phyloP scores from a whole-genome alignment of 768 basidiomycete species.

The Lyophyllum semitale region DNA sequence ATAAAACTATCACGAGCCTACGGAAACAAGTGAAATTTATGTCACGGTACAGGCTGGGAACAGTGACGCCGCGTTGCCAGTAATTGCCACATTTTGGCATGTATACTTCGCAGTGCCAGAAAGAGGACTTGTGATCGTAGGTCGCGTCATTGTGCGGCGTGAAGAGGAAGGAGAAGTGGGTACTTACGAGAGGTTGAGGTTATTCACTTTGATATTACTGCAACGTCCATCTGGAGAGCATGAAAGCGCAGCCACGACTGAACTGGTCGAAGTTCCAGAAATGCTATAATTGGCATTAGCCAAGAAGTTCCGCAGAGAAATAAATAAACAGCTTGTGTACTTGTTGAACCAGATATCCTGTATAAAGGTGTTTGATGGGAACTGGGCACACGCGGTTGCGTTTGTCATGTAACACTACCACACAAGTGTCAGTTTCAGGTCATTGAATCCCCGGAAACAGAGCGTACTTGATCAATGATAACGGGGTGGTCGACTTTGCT shows the following conservation, averaged over 20 bases:
- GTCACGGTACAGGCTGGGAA: conserved; percentile 42
- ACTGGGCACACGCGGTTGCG: conserved; percentile 49
- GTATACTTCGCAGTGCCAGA: conserved; percentile 46
- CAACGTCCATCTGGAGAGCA: conserved; percentile 61
- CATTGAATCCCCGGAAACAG: not conserved
- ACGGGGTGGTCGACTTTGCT: conserved; percentile 61
- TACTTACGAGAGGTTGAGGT: conserved; percentile 46
- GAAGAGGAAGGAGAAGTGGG: not conserved
- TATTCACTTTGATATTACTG: conserved; percentile 47
- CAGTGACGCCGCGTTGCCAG: conserved; percentile 42
- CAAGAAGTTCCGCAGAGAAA: not conserved
- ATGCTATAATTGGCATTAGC: conserved; percentile 38
- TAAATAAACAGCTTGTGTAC: conserved; percentile 28
- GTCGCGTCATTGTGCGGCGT: not conserved
- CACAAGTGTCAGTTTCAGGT: not conserved
- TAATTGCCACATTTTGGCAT: conserved; percentile 56
- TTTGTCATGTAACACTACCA: conserved; percentile 51
- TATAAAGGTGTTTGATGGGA: conserved; percentile 56
- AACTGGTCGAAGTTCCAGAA: conserved; percentile 55
- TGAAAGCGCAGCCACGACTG: conserved; percentile 52
- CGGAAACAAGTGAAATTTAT: conserved; percentile 5
- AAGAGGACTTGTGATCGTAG: conserved; percentile 28
- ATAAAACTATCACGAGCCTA: not conserved
- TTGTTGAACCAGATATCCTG: conserved; percentile 59
- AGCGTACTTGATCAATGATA: conserved; percentile 52